phyloP scores from a whole-genome alignment of 306 rosid genomes.

The Styphnolobium japonicum region DNA sequence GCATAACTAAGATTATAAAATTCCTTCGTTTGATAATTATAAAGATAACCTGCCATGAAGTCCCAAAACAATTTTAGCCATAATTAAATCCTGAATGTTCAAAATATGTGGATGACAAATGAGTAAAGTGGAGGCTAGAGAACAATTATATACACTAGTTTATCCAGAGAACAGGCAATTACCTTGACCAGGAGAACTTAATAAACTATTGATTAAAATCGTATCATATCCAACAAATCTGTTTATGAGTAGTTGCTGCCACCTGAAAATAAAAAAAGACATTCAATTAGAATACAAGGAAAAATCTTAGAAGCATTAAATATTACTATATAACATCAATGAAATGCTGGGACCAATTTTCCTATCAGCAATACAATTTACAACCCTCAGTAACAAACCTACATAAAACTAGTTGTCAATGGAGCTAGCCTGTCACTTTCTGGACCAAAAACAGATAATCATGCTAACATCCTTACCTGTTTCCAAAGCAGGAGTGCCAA shows the following conservation, averaged over 20 bases:
- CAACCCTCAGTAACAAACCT: not conserved
- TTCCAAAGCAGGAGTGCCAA: conserved; percentile 94
- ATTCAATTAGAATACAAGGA: not conserved
- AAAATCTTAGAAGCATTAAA: conserved; percentile 5
- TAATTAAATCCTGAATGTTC: conserved; percentile 2
- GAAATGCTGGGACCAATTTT: conserved; percentile 18
- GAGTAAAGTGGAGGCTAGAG: not conserved
- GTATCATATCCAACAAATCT: conserved; percentile 98
- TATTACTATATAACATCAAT: not conserved
- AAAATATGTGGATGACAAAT: conserved; percentile 11
- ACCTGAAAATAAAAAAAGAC: conserved; percentile 56
- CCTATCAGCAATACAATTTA: conserved; percentile 16
- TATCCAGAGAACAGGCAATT: conserved; percentile 24
- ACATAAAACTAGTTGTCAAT: not conserved
- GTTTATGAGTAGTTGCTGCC: conserved; percentile 97
- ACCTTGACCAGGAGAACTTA: conserved; percentile 97
- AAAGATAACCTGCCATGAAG: conserved; percentile 76
- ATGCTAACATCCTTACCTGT: conserved; percentile 53
- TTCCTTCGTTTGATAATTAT: conserved; percentile 85
- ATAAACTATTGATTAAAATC: conserved; percentile 90
- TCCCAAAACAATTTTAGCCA: conserved; percentile 37
- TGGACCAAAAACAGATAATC: conserved; percentile 9
- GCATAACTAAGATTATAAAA: conserved; percentile 90
- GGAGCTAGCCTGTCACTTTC: conserved; percentile 6
- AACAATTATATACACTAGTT: conserved; percentile 1